Evolutionary conservation across 352 stramenopile species (phyloP), one percentile per base, ranked within the genome.

Genomic region (Globisporangium acanthophoron): DNA sequence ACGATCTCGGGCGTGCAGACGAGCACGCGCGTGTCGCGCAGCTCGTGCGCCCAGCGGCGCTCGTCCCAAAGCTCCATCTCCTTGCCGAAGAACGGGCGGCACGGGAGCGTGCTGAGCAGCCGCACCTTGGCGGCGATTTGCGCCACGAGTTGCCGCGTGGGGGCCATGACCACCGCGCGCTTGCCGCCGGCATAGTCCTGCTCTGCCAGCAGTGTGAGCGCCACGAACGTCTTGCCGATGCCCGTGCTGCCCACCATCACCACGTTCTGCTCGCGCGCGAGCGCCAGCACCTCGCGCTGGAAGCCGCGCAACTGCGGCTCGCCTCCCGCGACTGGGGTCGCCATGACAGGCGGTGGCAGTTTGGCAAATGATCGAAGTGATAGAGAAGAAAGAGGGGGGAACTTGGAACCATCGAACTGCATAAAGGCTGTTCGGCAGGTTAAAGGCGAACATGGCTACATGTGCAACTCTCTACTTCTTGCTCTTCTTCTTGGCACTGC

Each of bases 1-100:
- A 96, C 69, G 49, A 95, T 84, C 69, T 92, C 85, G 20, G 88
- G 88, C 33, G 88, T 97, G 64, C 81, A 92, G 59, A 96, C 87
- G 45, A 96, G 74, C 60, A 97, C 87, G 40, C 74, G 69, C 54
- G 64, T 86, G 47, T 79, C 44, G 9, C 60, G 54, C 24, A 94
- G 63, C 61, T 91, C 80, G 20, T 63, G 61, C 45, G 62, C 61
- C 85, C 85, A 94, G 49, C 89, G 70, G 9, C 57, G 50, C 8
- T 66, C 67, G 58, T 88, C 77, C 85, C 85, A 94, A 13, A 87
- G 62, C 15, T 92, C 82, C 59, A 64, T 59, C 48, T 55, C 62
- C 40, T 40, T 56, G 0, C 82, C 80, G 46, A 69, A 88, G 58
- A 80, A 90, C 44, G 80, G 59, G 45, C 74, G 71, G 15, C 72